Conservation (phyloP, 345 rosid species). For the Diplotaxis tenuifolia region DNA sequence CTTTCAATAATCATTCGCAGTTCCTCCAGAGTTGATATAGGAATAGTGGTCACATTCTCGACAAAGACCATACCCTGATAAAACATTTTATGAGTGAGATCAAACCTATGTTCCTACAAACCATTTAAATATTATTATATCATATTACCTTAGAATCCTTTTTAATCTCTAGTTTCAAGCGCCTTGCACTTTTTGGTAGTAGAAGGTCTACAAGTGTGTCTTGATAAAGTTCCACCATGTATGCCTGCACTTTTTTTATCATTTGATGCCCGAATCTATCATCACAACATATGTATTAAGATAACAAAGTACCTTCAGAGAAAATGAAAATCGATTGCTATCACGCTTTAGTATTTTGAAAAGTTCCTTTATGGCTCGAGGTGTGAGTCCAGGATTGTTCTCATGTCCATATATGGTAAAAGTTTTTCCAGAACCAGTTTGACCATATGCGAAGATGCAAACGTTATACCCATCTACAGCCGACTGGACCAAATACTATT, state of each 20-base stretch:
- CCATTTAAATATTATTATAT: not conserved
- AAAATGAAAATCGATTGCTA: slow-evolving; percentile 74
- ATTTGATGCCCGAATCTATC: not conserved
- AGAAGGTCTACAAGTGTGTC: slow-evolving; percentile 88
- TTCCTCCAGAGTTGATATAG: slow-evolving; percentile 76
- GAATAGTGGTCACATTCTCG: slow-evolving; percentile 74
- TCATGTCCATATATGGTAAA: slow-evolving; percentile 88
- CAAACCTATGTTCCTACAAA: not conserved
- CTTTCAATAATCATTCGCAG: slow-evolving; percentile 61
- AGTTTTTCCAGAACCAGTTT: slow-evolving; percentile 98
- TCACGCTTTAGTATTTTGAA: slow-evolving; percentile 75
- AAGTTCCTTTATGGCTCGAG: slow-evolving; percentile 84
- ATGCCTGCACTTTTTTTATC: slow-evolving; percentile 55
- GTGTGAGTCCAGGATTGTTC: slow-evolving; percentile 78
- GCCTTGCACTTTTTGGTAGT: slow-evolving; percentile 65
- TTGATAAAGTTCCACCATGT: slow-evolving; percentile 95
- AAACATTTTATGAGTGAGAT: slow-evolving; percentile 23
- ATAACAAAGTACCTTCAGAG: slow-evolving; percentile 60
- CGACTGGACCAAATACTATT: slow-evolving; percentile 89
- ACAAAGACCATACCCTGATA: slow-evolving; percentile 85
- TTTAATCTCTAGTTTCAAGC: slow-evolving; percentile 81
- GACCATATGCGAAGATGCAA: slow-evolving; percentile 97
- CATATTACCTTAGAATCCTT: slow-evolving; percentile 79
- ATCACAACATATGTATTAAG: not conserved
- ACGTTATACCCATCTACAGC: slow-evolving; percentile 96